Evolutionary conservation across 495 filamentous ascomycete species (phyloP), one percentile per base, ranked within the genome.

Genomic region (Cercophora samala): DNA sequence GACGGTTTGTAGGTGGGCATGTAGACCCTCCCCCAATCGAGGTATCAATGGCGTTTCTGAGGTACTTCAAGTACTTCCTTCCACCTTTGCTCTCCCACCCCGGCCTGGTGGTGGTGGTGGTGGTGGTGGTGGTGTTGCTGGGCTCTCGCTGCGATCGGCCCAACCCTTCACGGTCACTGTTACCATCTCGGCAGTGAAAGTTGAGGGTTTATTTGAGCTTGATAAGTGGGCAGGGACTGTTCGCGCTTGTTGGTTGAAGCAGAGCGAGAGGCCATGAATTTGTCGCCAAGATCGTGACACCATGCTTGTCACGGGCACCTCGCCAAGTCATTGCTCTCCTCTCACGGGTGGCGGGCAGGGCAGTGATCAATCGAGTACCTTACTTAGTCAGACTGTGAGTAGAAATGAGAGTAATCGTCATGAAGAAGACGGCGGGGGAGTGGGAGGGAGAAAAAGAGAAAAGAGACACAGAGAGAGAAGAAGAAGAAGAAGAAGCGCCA

Each of bases 11-110:
- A 46, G 37, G 37, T 13, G 37, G 37, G 37, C 37, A 46, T 8
- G 37, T 54, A 63, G 67, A 63, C 67, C 63, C 67, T 68, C 67
- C 26, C 37, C 29, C n/a, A 52, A 46, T 37, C 22, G 24, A 64
- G 26, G 63, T 64, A 64, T 29, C 63, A 23, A 29, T 54, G 37
- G 63, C 17, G 62, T 54, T 55, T 55, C 46, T 26, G 21, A 64
- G 15, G 63, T 64, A 55, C 24, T 24, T 37, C 5, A 60, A 18
- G 58, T 60, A 60, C 61, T 63, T n/a, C n/a, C n/a, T n/a, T n/a
- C n/a, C n/a, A n/a, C n/a, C n/a, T n/a, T 46, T 54, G 6, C 54
- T 56, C 52, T 56, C 54, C 15, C 54, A 8, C 54, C 22, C 54
- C 22, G 54, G n/a, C 54, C 22, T n/a, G n/a, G n/a, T n/a, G n/a